Conservation (phyloP, 306 rosid genomes). For the Vicia villosa region DNA sequence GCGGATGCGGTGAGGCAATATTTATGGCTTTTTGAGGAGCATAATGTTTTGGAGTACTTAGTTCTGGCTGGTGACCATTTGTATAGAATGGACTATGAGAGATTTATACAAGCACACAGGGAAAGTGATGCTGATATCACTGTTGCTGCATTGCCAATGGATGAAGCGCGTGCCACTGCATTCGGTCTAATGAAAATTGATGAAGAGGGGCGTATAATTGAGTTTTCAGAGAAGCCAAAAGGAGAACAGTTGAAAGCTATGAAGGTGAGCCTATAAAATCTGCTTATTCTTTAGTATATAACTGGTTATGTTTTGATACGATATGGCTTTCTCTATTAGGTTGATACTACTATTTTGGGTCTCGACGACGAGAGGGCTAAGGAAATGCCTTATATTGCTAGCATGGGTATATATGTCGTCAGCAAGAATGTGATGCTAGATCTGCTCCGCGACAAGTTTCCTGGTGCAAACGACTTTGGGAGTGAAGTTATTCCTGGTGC, state of each 20-base stretch:
- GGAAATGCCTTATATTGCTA: slow-evolving; percentile 94
- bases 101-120: slow-evolving; percentile 93
- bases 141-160: slow-evolving; percentile 98
- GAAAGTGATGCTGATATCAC: slow-evolving; percentile 97
- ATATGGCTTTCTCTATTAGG: slow-evolving; percentile 54
- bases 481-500: slow-evolving; percentile 99
- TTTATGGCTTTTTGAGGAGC: slow-evolving; percentile 94
- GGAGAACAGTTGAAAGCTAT: slow-evolving; percentile 97
- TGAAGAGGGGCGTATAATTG: slow-evolving; percentile 93
- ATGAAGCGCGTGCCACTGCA: slow-evolving; percentile 94
- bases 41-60: slow-evolving; percentile 86
- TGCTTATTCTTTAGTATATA: background rate
- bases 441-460: slow-evolving; percentile 81
- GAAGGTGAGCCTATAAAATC: slow-evolving; percentile 52
- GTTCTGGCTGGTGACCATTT: slow-evolving; percentile 95
- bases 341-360: slow-evolving; percentile 96
- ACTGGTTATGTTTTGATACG: slow-evolving; percentile 9
- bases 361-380: slow-evolving; percentile 93
- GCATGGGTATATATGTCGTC: slow-evolving; percentile 99
- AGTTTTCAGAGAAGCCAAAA: slow-evolving; percentile 92
- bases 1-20: slow-evolving; percentile 98
- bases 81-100: slow-evolving; percentile 97
- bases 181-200: slow-evolving; percentile 98
- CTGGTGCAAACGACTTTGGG: slow-evolving; percentile 97
- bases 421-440: slow-evolving; percentile 88